These are phyloP conservation scores for Boletus pseudopeckii DNA, from an alignment of 768 basidiomycete species.

Conservation along the genomic window DNA sequence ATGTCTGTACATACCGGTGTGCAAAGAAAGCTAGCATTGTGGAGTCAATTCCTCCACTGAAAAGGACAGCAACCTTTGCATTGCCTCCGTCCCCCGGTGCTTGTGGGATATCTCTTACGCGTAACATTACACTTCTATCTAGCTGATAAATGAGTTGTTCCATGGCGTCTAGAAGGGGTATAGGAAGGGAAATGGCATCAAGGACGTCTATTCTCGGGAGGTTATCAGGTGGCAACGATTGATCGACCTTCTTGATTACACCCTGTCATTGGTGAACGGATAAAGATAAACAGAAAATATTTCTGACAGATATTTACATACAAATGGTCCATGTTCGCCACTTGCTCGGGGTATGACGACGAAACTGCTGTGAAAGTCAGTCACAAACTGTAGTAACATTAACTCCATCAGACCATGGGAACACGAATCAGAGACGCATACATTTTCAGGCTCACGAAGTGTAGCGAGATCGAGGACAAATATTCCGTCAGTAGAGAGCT, in stretches of 20 bases:
- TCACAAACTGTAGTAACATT: constrained; percentile 15
- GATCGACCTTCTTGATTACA: constrained; percentile 44
- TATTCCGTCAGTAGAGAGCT: constrained; percentile 57
- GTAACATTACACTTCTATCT: constrained; percentile 62
- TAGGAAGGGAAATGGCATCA: constrained; percentile 32
- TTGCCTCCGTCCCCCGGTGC: constrained; percentile 35
- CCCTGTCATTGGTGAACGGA: constrained; percentile 35
- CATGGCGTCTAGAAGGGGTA: constrained; percentile 32
- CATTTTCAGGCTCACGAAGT: constrained; percentile 23
- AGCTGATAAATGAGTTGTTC: constrained; percentile 54
- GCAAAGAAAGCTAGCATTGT: constrained; percentile 80
- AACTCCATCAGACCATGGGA: background rate
- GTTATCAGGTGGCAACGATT: constrained; percentile 42
- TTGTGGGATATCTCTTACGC: constrained; percentile 66
- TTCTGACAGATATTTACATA: constrained; percentile 11
- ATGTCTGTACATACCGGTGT: constrained; percentile 48
- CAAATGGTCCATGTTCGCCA: constrained; percentile 18
- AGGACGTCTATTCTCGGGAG: constrained; percentile 29
- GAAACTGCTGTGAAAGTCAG: constrained; percentile 19
- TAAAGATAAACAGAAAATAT: background rate
- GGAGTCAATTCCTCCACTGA: constrained; percentile 96
- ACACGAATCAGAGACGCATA: constrained; percentile 14
- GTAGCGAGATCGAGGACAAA: constrained; percentile 48
- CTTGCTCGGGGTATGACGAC: constrained; percentile 21
- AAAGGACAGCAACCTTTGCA: constrained; percentile 77